Base-by-base conservation (phyloP, 495 filamentous ascomycete genomes). In the Bathelium albidoporum region DNA sequence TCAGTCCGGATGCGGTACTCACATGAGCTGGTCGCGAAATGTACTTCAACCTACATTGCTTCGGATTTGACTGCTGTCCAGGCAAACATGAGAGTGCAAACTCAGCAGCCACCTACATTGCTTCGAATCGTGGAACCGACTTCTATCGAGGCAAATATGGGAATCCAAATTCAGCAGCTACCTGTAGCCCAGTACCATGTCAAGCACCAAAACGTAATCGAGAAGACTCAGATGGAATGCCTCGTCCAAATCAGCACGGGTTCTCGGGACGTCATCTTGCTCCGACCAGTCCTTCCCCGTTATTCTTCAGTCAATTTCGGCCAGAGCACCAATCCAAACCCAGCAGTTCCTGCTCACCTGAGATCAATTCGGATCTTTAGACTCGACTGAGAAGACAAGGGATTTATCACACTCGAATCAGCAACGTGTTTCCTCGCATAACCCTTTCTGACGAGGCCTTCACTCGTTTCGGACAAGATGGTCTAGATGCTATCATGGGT, bases 81-180 rank as follows among this genome's bases (percentile, higher is more conserved):
- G 20, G 49, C 49, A 55, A 29, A 55, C 49, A 55, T 55, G 49
- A 55, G 24, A 55, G 49, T 55, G 26, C 49, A 55, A 55, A 55
- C 49, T 55, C 49, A 1, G 24, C 49, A 55, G 49, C 49, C 29
- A 55, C 49, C 49, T 55, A 55, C 24, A 55, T 29, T 29, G 49
- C 49, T 29, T 24, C 49, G 49, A 55, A 55, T 55, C 49, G 29
- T 55, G 49, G 49, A 55, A 16, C 29, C 49, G 49, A 55, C 49
- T 26, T 10, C 49, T 55, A 24, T 55, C 49, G 22, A 55, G 20
- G 24, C 49, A 55, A 29, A 55, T 24, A 55, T 55, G 49, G 29
- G 24, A 28, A 24, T 55, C 29, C 49, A 55, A 55, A 55, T 24
- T 55, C 49, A 1, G 24, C 49, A 55, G 49, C 49, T 55, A 55